Evolutionary conservation across 176 grass and related monocot genomes (phyloP).

Genomic region (Oryza meyeriana): DNA sequence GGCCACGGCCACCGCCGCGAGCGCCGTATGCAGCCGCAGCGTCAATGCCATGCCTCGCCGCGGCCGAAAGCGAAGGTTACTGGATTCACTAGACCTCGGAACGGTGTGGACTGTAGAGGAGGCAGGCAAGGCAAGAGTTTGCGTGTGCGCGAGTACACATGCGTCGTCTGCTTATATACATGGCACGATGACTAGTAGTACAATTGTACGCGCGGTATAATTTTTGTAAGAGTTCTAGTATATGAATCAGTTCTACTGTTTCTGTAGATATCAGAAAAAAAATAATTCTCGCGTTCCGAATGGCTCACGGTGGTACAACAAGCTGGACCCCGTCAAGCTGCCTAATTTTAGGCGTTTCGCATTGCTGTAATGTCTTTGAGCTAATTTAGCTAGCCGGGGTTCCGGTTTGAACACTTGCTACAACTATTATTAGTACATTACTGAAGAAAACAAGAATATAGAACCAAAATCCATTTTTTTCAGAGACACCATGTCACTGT

Average conservation of each 20-base stretch:
- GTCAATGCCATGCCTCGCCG: slow-evolving; percentile 26
- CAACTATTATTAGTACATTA: not conserved
- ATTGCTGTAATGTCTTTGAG: not conserved
- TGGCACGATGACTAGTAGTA: not conserved
- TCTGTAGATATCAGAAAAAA: not conserved
- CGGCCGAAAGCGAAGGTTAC: not conserved
- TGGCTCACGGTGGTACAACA: not conserved
- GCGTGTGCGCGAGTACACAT: not conserved
- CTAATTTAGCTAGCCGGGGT: not conserved
- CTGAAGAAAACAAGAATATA: too few species aligned
- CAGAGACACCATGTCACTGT: too few species aligned
- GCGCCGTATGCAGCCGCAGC: not conserved
- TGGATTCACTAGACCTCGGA: not conserved
- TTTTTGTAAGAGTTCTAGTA: not conserved
- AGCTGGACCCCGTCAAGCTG: not conserved
- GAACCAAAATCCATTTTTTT: too few species aligned
- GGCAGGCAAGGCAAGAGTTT: not conserved
- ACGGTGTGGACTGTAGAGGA: not conserved
- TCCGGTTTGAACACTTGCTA: not conserved
- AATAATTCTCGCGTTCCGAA: not conserved
- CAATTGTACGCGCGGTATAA: not conserved
- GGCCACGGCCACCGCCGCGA: not conserved
- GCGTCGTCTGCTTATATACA: not conserved
- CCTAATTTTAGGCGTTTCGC: too few species aligned
- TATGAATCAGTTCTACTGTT: not conserved